Conservation (phyloP, 805 yeast genomes). For the Saturnispora bothae region DNA sequence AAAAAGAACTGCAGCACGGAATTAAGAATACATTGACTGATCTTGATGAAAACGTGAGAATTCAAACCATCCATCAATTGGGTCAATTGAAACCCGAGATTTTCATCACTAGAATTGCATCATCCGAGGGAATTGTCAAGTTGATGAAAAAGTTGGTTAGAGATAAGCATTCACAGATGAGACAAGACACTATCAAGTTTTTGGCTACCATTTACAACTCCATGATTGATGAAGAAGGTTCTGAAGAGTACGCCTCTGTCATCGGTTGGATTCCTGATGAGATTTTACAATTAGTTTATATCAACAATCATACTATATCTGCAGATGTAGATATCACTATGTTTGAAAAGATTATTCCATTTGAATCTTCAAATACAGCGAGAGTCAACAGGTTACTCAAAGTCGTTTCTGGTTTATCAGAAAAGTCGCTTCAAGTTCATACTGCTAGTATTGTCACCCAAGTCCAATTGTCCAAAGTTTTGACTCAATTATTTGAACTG, state of each 20-base stretch:
- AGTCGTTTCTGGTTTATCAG: conserved; percentile 37
- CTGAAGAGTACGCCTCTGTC: conserved; percentile 19
- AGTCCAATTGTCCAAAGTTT: conserved; percentile 42
- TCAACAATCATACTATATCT: conserved; percentile 60
- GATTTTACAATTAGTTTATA: conserved; percentile 55
- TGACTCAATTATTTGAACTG: conserved; percentile 38
- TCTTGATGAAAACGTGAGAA: conserved; percentile 62
- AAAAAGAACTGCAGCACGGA: conserved; percentile 45
- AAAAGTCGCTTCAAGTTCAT: conserved; percentile 53
- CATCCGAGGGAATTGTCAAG: conserved; percentile 38
- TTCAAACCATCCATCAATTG: conserved; percentile 45
- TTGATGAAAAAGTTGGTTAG: conserved; percentile 56
- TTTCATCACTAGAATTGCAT: conserved; percentile 39
- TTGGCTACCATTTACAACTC: conserved; percentile 47
- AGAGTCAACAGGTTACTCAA: conserved; percentile 46
- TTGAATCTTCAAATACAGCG: conserved; percentile 29
- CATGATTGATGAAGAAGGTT: conserved; percentile 24
- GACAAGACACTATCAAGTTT: conserved; percentile 46
- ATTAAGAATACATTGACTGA: conserved; percentile 63
- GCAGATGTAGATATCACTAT: conserved; percentile 52
- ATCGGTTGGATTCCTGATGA: conserved; percentile 52
- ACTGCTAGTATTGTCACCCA: conserved; percentile 64
- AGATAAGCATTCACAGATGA: conserved; percentile 57
- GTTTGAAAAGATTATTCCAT: conserved; percentile 52
- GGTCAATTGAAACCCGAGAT: conserved; percentile 34